phyloP scores from a whole-genome alignment of 306 rosid genomes.

The Inga leiocalycina region DNA sequence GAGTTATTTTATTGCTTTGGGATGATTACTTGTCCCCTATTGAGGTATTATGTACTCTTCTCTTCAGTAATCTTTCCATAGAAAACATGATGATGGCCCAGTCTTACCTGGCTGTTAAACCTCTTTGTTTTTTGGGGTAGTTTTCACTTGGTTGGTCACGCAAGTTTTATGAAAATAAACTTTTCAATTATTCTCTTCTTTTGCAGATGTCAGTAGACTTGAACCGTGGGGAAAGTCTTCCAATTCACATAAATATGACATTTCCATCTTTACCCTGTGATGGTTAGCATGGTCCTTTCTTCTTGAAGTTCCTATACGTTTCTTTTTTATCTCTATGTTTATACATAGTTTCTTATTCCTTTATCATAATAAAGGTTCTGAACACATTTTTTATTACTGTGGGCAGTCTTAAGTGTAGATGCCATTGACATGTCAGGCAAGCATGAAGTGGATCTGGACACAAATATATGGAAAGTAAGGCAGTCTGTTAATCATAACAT shows the following conservation, averaged over 20 bases:
- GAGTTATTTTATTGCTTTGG: not conserved
- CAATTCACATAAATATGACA: constrained; percentile 91
- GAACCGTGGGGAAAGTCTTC: constrained; percentile 96
- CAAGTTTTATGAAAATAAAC: not conserved
- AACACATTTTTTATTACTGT: constrained; percentile 24
- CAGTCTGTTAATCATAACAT: not conserved
- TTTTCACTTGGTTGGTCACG: not conserved
- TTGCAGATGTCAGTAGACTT: constrained; percentile 94
- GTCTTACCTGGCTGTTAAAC: not conserved
- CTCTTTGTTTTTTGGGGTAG: not conserved
- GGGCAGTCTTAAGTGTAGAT: constrained; percentile 88
- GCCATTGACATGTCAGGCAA: constrained; percentile 98
- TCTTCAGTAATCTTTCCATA: not conserved
- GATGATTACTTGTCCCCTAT: not conserved
- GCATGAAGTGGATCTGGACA: constrained; percentile 99
- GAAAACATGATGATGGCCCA: not conserved
- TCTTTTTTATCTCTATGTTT: not conserved
- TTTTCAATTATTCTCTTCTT: constrained; percentile 18
- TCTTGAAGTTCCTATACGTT: constrained; percentile 20
- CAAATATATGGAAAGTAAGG: constrained; percentile 92
- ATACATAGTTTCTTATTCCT: not conserved
- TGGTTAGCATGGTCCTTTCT: constrained; percentile 53
- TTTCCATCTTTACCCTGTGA: constrained; percentile 97
- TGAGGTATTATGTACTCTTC: not conserved
- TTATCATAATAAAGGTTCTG: constrained; percentile 19